Conservation (phyloP, 148 eudicot species). For the Silene conica region DNA sequence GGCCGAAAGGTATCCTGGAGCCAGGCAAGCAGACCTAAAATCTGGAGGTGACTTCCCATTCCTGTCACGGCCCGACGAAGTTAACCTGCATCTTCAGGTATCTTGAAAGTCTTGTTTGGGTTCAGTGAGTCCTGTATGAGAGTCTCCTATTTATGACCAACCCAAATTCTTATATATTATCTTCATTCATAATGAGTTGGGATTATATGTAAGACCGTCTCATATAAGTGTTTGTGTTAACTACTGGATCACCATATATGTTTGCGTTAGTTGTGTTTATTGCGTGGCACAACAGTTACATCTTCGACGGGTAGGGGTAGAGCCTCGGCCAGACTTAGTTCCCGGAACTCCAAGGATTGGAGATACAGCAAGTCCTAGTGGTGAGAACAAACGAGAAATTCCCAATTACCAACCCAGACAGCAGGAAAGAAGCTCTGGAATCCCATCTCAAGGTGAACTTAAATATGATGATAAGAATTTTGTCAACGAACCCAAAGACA, state of each 20-base stretch:
- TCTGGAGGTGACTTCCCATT: constrained; percentile 96
- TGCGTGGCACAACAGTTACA: constrained; percentile 54
- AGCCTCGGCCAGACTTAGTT: constrained; percentile 67
- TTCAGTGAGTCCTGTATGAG: neutral
- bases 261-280: neutral
- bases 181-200: neutral
- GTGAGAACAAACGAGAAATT: constrained; percentile 10
- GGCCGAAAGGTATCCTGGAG: constrained; percentile 79
- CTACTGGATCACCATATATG: neutral
- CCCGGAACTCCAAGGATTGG: constrained; percentile 31
- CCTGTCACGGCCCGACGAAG: constrained; percentile 93
- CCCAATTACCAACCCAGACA: neutral
- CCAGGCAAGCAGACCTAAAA: constrained; percentile 80
- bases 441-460: constrained; percentile 19
- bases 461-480: constrained; percentile 3
- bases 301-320: constrained; percentile 88
- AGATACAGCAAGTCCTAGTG: neutral
- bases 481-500: constrained; percentile 5
- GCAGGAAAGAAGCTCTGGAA: constrained; percentile 18
- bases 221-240: neutral
- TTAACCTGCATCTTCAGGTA: constrained; percentile 98
- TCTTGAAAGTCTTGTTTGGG: neutral
- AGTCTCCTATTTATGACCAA: neutral
- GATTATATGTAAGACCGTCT: neutral
- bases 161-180: neutral